A percentile compares a stretch with the other conserved stretches of the same genome.
phyloP scores from a whole-genome alignment of 306 rosid genomes.

The Pterocarpus santalinus region DNA sequence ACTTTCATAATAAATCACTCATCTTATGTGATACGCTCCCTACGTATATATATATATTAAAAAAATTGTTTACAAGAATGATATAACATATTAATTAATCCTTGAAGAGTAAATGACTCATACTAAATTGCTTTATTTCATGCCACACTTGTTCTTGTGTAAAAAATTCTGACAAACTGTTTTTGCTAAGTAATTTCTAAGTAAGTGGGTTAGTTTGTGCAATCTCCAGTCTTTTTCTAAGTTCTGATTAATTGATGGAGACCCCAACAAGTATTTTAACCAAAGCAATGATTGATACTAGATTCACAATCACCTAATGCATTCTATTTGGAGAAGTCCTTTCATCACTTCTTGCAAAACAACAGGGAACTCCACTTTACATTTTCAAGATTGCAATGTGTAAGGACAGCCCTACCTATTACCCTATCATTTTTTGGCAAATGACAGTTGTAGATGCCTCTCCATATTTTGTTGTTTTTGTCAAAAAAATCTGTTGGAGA shows the following conservation, averaged over 20 bases:
- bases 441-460: background rate
- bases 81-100: too few relatives aligned
- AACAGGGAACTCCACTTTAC: slow-evolving; percentile 1
- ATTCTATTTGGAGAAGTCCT: background rate
- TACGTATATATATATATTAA: too few relatives aligned
- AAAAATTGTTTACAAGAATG: too few relatives aligned
- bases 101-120: too few relatives aligned
- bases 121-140: too few relatives aligned
- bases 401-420: background rate
- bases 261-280: background rate
- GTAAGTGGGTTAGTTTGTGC: too few relatives aligned
- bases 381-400: background rate
- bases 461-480: background rate
- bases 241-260: background rate
- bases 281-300: background rate
- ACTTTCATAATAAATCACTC: too few relatives aligned
- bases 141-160: too few relatives aligned
- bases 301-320: slow-evolving; percentile 4
- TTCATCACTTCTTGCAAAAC: background rate
- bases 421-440: background rate
- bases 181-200: too few relatives aligned
- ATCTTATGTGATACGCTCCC: too few relatives aligned
- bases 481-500: background rate
- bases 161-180: too few relatives aligned
- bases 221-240: too few relatives aligned